A percentile compares a stretch with the other conserved stretches of the same genome.
Conservation (phyloP, 768 basidiomycete genomes). For the Rhodocollybia butyracea region DNA sequence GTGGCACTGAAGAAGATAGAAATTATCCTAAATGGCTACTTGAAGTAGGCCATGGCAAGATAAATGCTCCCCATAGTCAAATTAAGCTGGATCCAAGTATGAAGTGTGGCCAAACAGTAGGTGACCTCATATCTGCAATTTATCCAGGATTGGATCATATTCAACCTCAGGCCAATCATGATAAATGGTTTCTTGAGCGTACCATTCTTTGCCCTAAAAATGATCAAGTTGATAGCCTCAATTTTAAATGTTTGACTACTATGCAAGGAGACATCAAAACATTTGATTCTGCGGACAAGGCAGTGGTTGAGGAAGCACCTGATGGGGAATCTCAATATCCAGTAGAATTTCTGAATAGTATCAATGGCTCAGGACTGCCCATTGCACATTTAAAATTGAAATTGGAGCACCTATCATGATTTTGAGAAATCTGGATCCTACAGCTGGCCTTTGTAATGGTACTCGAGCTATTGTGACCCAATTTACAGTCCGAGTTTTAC, state of each 20-base stretch:
- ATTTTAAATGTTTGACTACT: neutral
- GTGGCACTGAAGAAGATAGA: constrained; percentile 17
- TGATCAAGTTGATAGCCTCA: constrained; percentile 20
- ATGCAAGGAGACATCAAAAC: neutral
- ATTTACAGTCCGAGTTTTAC: constrained; percentile 21
- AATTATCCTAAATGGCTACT: constrained; percentile 35
- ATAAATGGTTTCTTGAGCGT: constrained; percentile 24
- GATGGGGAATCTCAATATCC: neutral
- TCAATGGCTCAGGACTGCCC: constrained; percentile 1
- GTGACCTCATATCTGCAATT: constrained; percentile 21
- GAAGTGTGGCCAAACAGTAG: constrained; percentile 22
- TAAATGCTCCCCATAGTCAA: constrained; percentile 11
- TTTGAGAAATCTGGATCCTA: neutral
- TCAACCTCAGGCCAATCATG: constrained; percentile 5
- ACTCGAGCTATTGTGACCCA: constrained; percentile 12
- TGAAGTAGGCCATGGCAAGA: constrained; percentile 31
- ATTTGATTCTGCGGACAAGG: neutral
- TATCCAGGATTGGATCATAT: constrained; percentile 19
- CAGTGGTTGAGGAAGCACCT: neutral
- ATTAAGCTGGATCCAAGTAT: constrained; percentile 17
- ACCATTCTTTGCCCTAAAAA: constrained; percentile 29
- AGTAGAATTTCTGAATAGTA: neutral
- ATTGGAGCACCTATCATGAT: neutral
- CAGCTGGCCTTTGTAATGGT: neutral
- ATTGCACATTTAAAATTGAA: neutral